A percentile compares a stretch with the other conserved stretches of the same genome.
phyloP scores from a whole-genome alignment of 2,329 filamentous ascomycete species.

The Neofusicoccum parvum region DNA sequence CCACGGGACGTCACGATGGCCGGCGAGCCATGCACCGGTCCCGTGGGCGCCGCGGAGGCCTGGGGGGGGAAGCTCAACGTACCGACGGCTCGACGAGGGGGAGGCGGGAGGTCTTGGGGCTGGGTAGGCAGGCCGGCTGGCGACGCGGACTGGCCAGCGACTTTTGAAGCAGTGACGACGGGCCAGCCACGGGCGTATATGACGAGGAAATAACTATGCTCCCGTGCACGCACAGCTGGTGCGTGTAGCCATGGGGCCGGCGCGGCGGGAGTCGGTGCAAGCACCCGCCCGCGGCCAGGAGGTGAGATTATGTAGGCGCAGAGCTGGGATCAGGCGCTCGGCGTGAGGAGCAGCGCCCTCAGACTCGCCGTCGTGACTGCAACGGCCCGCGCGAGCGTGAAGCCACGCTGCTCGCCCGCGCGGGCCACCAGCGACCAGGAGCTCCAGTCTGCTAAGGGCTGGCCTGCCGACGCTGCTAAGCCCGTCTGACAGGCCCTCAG shows the following conservation, averaged over 20 bases:
- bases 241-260: conserved; percentile 27
- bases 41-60: too few relatives aligned
- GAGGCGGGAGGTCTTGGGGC: background rate
- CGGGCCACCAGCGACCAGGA: conserved; percentile 14
- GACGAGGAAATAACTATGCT: conserved; percentile 25
- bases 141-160: conserved; percentile 1
- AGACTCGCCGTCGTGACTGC: conserved; percentile 35
- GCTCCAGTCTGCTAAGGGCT: conserved; percentile 12
- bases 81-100: background rate
- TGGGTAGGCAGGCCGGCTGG: background rate
- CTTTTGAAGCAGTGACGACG: conserved; percentile 20
- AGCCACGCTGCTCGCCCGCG: conserved; percentile 10
- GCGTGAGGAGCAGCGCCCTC: conserved; percentile 26
- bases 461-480: conserved; percentile 1
- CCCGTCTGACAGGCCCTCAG: conserved; percentile 17
- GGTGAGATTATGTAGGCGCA: conserved; percentile 28
- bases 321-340: conserved; percentile 31
- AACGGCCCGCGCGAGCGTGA: conserved; percentile 39
- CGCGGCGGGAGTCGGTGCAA: conserved; percentile 31
- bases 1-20: too few relatives aligned
- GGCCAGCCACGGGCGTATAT: conserved; percentile 23
- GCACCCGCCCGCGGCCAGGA: conserved; percentile 36
- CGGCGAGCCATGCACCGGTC: too few relatives aligned
- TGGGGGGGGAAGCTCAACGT: background rate
- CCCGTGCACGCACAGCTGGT: conserved; percentile 28